Evolutionary conservation across 257 asterid genomes (phyloP), one percentile per base, ranked within the genome.

Genomic region (Gardenia jasminoides): DNA sequence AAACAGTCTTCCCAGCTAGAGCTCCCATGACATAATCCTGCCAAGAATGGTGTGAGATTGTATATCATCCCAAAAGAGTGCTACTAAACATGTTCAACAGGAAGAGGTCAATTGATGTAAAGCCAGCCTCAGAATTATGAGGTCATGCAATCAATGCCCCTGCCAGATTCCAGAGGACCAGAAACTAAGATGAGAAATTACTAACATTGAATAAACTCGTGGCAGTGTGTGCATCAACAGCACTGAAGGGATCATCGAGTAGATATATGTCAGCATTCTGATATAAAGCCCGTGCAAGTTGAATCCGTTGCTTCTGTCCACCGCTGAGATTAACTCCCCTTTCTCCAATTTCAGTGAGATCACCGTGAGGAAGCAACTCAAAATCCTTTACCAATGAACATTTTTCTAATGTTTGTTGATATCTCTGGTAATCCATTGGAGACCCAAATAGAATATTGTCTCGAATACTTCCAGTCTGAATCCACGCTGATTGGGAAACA

Each of bases 271-370:
- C 98, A 54, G 99, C 97, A 79, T 92, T 81, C 79, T 91, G 92
- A 80, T 95, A 95, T 10, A 95, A 89, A 74, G 99, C 99, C 64
- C 99, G 97, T 31, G 99, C 99, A 50, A 95, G 99, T 76, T 95
- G 99, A 82, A 95, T 88, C 56, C 98, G 87, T 74, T 95, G 99
- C 83, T 95, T 95, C 81, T 95, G 98, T 58, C 99, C 99, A 54
- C 99, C 99, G 72, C 99, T 95, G 48, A 95, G 98, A 84, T 95
- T 95, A 71, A 93, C 96, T 74, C 99, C 99, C 84, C 99, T 88
- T 90, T 95, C 99, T 33, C 99, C 99, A 50, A 95, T 92, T 86
- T 93, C 99, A 33, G 99, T 95, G 61, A 89, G 92, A 89, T 95
- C 98, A 12, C 98, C 97, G 77, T 88, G 82, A 5, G 99, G 97